Base-by-base conservation (phyloP, 106 monocot genomes). In the Dendrobium chrysotoxum region DNA sequence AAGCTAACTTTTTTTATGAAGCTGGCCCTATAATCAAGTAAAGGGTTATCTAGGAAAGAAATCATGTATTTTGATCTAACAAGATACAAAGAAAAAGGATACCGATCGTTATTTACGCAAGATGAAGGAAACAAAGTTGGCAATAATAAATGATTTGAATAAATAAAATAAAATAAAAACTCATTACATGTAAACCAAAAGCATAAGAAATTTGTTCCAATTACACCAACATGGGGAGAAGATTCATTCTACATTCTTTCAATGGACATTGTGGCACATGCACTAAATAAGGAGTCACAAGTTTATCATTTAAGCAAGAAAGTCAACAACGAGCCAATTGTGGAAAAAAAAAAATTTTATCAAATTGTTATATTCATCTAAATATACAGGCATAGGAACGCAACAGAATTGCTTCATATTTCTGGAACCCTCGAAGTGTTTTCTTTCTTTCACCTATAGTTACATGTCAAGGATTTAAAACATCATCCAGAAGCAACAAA, bases 341-440 rank as follows among this genome's bases (percentile, higher is more conserved):
- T 42, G 5, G 4, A 20, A 40, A 23, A 41, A 15, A 74, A 41
- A 40, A 41, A 9, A 73, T 20, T 40, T 74, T 4, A 21, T 74
- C 40, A 42, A 74, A 42, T 44, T 74, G 41, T 20, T 74, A 42
- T 74, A 74, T 42, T n/a, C 74, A 42, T 74, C 74, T 21, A 74
- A 74, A 74, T 64, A 71, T 38, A 4, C 41, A 4, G 20, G 15
- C 42, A 35, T 35, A 26, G 0, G 41, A 40, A 18, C 17, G 7
- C 42, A 74, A 74, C 41, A n/a, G 5, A 21, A 40, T 8, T n/a
- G 74, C 41, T 8, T 74, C 74, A 74, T 15, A 21, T 40, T 42
- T 20, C 9, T 41, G 42, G n/a, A 74, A 71, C 4, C 28, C 12
- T 71, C 15, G 38, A 71, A 71, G 2, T 4, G 5, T 5, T 38